Base-by-base conservation (phyloP, 768 basidiomycete species). In the Dacryopinax primogenitus region DNA sequence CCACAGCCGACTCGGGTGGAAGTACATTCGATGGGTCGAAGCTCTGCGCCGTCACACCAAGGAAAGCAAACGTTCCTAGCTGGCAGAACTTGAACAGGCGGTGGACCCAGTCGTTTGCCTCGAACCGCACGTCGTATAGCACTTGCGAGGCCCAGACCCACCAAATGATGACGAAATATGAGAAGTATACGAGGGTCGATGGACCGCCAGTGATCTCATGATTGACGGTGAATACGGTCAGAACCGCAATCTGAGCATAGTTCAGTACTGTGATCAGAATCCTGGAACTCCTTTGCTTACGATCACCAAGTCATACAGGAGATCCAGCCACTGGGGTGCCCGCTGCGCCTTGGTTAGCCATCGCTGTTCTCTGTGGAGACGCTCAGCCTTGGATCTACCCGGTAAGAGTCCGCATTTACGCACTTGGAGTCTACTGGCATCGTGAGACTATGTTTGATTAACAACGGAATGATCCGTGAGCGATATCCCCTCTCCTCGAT, bases 91-190 rank as follows among this genome's bases (percentile, higher is more conserved):
- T 51, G 51, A 65, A 65, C 30, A 51, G 32, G 16, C 64, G 64
- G 34, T 65, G 64, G 13, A 65, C 28, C 64, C 64, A 65, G 34
- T 65, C 64, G n/a, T 41, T 47, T 26, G 41, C 41, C 16, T 51
- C 41, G 35, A 65, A 65, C 35, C 64, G 58, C n/a, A 45, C 26
- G 34, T 65, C 51, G 64, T 65, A 65, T 16, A 33, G 41, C 21
- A 65, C 51, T 18, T 65, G 64, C 21, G 41, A 47, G 16, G 64
- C 64, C 64, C 64, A 65, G 28, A 65, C 33, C 64, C 64, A 65
- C 64, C 64, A 65, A 18, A 65, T 51, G 45, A 65, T 51, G 15
- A 51, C 64, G 45, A 65, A 65, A 33, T 47, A 65, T 18, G 47
- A 51, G 33, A 65, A 51, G 39, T 65, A 65, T 3, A 58, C 51